These are phyloP conservation scores for Trametopsis cervina DNA, from an alignment of 768 basidiomycete genomes.

Conservation along the genomic window DNA sequence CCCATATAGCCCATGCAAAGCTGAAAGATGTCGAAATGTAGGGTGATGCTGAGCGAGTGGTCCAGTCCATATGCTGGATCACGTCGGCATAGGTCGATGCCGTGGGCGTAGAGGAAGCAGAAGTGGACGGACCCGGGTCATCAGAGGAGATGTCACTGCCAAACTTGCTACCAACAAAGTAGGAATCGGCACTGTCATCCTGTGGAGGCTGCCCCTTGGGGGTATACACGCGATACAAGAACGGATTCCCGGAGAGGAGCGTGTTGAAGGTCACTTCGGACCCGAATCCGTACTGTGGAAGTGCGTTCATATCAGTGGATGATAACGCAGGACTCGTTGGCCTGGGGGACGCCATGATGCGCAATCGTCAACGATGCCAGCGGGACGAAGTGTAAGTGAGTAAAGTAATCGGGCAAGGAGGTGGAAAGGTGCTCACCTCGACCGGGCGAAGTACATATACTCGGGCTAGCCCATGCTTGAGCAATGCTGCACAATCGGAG, in stretches of 20 bases:
- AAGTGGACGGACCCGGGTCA: conserved; percentile 21
- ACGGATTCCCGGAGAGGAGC: conserved; percentile 58
- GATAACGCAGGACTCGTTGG: conserved; percentile 1
- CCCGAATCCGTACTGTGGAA: conserved; percentile 74
- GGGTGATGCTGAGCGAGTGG: conserved; percentile 59
- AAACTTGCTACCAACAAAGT: conserved; percentile 55
- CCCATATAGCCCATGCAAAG: conserved; percentile 79
- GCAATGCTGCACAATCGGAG: conserved; percentile 5
- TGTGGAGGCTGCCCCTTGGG: conserved; percentile 53
- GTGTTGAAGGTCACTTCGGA: conserved; percentile 53
- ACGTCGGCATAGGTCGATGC: conserved; percentile 51
- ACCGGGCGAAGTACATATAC: background rate
- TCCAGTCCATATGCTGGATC: conserved; percentile 70
- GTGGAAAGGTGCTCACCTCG: background rate
- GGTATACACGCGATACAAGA: conserved; percentile 77
- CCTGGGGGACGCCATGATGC: conserved; percentile 5
- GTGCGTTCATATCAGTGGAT: conserved; percentile 12
- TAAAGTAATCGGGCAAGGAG: background rate
- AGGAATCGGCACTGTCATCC: conserved; percentile 49
- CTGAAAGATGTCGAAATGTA: conserved; percentile 76
- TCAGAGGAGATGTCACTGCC: background rate
- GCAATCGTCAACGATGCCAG: background rate
- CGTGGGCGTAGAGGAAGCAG: conserved; percentile 19
- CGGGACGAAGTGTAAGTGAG: background rate
- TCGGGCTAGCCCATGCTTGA: background rate